Percentiles rank a stretch among this genome's conserved stretches.
phyloP scores from a whole-genome alignment of 2,329 filamentous ascomycete species.

The Hymenoscyphus fructigenus region DNA sequence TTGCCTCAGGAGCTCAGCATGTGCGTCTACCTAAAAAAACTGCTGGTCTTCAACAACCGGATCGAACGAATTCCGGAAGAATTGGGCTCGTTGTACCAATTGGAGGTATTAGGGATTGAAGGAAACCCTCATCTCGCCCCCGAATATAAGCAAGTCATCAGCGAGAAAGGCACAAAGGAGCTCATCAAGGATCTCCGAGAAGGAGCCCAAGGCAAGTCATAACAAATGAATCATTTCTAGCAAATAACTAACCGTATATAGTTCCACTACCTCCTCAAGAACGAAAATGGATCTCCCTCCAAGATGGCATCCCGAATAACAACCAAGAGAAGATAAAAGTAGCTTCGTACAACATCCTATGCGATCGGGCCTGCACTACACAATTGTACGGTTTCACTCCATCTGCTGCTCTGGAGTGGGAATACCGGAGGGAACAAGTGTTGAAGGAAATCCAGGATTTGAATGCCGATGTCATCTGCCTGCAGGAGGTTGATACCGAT shows the following conservation, averaged over 20 bases:
- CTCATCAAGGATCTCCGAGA: slow-evolving; percentile 83
- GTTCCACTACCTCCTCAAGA: slow-evolving; percentile 75
- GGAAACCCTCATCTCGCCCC: slow-evolving; percentile 77
- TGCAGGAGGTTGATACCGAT: slow-evolving; percentile 91
- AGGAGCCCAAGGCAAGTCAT: slow-evolving; percentile 72
- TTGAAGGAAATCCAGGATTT: slow-evolving; percentile 76
- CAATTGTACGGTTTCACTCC: slow-evolving; percentile 89
- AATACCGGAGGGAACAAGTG: slow-evolving; percentile 79
- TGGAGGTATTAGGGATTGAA: slow-evolving; percentile 88
- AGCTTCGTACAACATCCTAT: slow-evolving; percentile 93
- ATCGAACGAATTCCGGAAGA: slow-evolving; percentile 81
- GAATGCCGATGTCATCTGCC: slow-evolving; percentile 84
- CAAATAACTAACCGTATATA: slow-evolving; percentile 39
- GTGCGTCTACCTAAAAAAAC: slow-evolving; percentile 86
- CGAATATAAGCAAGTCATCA: slow-evolving; percentile 75
- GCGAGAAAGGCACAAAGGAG: slow-evolving; percentile 83
- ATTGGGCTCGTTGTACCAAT: slow-evolving; percentile 81
- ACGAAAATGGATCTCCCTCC: slow-evolving; percentile 77
- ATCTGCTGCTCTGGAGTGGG: slow-evolving; percentile 78
- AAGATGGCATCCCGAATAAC: slow-evolving; percentile 57
- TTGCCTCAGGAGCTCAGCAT: slow-evolving; percentile 92
- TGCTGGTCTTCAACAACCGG: slow-evolving; percentile 88
- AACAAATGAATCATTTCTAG: slow-evolving; percentile 26
- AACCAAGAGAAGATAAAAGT: slow-evolving; percentile 74
- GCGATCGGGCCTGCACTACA: slow-evolving; percentile 86